phyloP scores from a whole-genome alignment of 1,139 yeast genomes.

The Magnusiomyces paraingens region DNA sequence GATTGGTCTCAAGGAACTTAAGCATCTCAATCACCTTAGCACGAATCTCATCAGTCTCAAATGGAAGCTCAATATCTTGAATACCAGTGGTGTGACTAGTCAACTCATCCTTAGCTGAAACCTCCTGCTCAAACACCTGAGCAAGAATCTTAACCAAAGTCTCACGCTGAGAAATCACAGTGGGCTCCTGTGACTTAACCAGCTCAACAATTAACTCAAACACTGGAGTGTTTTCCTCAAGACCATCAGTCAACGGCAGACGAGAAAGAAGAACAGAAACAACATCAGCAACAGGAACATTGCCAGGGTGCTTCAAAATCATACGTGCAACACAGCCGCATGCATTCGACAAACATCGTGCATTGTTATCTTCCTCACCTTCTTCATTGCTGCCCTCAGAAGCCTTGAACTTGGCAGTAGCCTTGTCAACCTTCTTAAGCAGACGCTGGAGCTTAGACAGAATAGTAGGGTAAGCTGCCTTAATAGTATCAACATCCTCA shows the following conservation, averaged over 20 bases:
- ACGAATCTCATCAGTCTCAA: constrained; percentile 61
- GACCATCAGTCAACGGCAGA: constrained; percentile 82
- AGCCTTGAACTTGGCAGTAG: constrained; percentile 30
- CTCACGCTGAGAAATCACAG: constrained; percentile 54
- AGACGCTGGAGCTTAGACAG: constrained; percentile 73
- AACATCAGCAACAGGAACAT: constrained; percentile 76
- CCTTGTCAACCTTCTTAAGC: constrained; percentile 68
- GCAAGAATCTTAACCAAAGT: constrained; percentile 63
- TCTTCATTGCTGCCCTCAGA: constrained; percentile 35
- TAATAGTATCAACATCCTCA: constrained; percentile 41
- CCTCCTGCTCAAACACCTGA: constrained; percentile 60
- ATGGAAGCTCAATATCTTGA: constrained; percentile 62
- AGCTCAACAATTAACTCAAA: constrained; percentile 69
- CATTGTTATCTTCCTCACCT: constrained; percentile 75
- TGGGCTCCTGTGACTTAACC: constrained; percentile 56
- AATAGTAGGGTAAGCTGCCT: constrained; percentile 60
- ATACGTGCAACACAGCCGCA: constrained; percentile 96
- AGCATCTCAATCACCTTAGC: constrained; percentile 60
- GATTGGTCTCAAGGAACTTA: constrained; percentile 63
- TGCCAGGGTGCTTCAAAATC: constrained; percentile 63
- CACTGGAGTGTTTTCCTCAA: constrained; percentile 89
- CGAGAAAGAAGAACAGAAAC: constrained; percentile 69
- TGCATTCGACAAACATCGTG: constrained; percentile 87
- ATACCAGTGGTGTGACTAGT: constrained; percentile 48
- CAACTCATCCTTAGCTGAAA: constrained; percentile 54